Evolutionary conservation across 129 eudicot genomes (phyloP).

Genomic region (Ambrosia artemisiifolia): DNA sequence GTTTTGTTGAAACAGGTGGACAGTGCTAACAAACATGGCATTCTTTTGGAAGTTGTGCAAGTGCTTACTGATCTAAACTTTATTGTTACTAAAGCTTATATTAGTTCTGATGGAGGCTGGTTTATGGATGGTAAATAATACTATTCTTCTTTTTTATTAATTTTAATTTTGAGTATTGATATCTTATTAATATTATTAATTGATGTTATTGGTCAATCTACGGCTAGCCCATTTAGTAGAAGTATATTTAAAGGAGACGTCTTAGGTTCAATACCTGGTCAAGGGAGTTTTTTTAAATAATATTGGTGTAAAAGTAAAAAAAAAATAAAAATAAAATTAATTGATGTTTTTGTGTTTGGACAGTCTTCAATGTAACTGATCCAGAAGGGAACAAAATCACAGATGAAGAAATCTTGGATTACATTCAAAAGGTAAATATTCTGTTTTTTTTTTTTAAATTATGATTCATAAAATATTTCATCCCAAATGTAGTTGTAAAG

Average conservation of each 20-base stretch:
- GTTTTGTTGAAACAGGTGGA: constrained; percentile 64
- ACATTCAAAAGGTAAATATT: constrained; percentile 73
- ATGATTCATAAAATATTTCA: constrained; percentile 8
- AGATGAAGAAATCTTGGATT: constrained; percentile 73
- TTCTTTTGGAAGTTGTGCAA: constrained; percentile 92
- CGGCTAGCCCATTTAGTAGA: no score
- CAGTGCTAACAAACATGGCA: constrained; percentile 95
- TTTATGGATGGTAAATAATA: constrained; percentile 94
- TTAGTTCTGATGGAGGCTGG: constrained; percentile 99
- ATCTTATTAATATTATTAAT: background rate
- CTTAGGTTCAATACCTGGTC: no score
- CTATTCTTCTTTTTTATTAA: background rate
- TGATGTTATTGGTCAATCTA: no score
- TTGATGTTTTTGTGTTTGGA: background rate
- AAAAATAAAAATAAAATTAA: background rate
- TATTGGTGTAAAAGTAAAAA: no score
- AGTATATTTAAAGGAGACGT: no score
- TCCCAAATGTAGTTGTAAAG: background rate
- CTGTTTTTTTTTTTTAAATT: background rate
- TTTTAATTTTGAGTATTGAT: background rate
- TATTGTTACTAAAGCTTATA: constrained; percentile 75
- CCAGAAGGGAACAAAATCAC: constrained; percentile 90
- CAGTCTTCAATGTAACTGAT: constrained; percentile 96
- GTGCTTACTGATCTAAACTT: constrained; percentile 93
- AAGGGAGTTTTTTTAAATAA: no score